phyloP scores from a whole-genome alignment of 2,329 filamentous ascomycete species.

The Chrysosporium keratinophilum region DNA sequence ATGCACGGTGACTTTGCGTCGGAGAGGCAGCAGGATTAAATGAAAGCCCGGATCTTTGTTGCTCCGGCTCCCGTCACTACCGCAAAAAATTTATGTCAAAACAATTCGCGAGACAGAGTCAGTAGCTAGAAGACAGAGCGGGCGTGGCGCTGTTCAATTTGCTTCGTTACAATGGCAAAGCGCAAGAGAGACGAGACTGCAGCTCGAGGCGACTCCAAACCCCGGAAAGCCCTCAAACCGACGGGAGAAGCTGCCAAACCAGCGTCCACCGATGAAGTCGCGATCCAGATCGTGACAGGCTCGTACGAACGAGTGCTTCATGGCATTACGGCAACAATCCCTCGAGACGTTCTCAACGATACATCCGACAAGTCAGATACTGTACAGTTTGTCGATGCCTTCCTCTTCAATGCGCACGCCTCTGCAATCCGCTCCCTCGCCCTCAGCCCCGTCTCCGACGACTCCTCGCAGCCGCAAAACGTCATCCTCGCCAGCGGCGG shows the following conservation, averaged over 20 bases:
- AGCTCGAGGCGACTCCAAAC: conserved; percentile 21
- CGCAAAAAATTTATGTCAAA: not conserved
- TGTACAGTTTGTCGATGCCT: conserved; percentile 74
- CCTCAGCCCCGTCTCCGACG: conserved; percentile 60
- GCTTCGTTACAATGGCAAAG: conserved; percentile 31
- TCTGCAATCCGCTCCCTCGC: conserved; percentile 85
- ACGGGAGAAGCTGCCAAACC: conserved; percentile 17
- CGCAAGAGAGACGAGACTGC: conserved; percentile 34
- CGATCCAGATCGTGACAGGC: conserved; percentile 82
- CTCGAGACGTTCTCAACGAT: conserved; percentile 20
- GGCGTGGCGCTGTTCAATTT: not conserved
- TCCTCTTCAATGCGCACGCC: conserved; percentile 87
- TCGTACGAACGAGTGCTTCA: conserved; percentile 92
- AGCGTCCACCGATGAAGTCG: conserved; percentile 31
- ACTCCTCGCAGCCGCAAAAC: conserved; percentile 56
- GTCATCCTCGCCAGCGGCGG: conserved; percentile 82
- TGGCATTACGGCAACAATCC: conserved; percentile 68
- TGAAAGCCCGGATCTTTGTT: not conserved
- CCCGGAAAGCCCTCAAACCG: conserved; percentile 30
- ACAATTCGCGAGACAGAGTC: not conserved
- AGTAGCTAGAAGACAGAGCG: not conserved
- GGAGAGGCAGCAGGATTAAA: not conserved
- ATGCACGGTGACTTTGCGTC: not conserved
- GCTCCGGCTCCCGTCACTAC: not conserved
- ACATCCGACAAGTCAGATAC: conserved; percentile 18